A percentile compares a stretch with the other conserved stretches of the same genome.
Conservation (phyloP, 2,329 filamentous ascomycete species). For the Albifimbria verrucaria region DNA sequence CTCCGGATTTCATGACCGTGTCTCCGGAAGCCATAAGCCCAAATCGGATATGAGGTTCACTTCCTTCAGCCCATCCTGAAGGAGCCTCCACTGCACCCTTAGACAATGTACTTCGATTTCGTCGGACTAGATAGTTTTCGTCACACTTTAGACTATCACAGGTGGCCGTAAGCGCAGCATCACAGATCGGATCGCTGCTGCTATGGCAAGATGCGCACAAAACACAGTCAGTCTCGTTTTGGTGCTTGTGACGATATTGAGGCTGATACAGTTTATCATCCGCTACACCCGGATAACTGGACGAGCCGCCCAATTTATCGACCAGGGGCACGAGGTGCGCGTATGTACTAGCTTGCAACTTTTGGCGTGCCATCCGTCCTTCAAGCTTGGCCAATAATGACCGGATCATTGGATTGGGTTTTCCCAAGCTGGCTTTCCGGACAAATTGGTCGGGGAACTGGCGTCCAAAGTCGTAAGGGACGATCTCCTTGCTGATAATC, state of each 20-base stretch:
- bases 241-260: constrained; percentile 10
- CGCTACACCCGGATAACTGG: constrained; percentile 9
- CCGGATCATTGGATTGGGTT: constrained; percentile 13
- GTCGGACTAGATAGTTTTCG: background rate
- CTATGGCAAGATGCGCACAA: background rate
- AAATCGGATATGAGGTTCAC: constrained; percentile 9
- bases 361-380: background rate
- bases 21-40: constrained; percentile 25
- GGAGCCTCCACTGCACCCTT: background rate
- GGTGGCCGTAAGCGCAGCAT: background rate
- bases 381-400: background rate
- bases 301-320: too few relatives aligned
- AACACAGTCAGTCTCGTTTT: background rate
- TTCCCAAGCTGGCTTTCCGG: constrained; percentile 12
- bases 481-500: constrained; percentile 22
- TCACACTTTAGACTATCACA: background rate
- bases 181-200: background rate
- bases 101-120: background rate
- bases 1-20: constrained; percentile 27
- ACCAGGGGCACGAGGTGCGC: too few relatives aligned
- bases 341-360: too few relatives aligned
- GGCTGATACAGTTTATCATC: constrained; percentile 15
- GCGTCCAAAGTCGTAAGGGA: constrained; percentile 27
- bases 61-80: background rate
- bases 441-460: constrained; percentile 14